Conservation (phyloP, 352 stramenopile genomes). For the Globisporangium echinulatum region DNA sequence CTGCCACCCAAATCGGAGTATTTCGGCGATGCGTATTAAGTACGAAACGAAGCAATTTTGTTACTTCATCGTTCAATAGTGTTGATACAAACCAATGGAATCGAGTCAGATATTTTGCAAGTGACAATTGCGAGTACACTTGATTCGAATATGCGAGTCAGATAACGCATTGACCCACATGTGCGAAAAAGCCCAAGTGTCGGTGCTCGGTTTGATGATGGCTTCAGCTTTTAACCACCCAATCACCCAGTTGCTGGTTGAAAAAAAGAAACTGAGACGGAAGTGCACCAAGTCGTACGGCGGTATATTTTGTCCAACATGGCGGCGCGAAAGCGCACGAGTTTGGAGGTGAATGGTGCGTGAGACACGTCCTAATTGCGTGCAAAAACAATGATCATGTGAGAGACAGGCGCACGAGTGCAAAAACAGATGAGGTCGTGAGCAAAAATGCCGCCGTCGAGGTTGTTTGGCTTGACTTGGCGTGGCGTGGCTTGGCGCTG, state of each 20-base stretch:
- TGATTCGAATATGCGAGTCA: too few species aligned
- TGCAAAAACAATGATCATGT: background rate
- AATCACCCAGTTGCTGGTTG: background rate
- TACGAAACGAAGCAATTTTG: background rate
- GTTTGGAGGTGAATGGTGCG: background rate
- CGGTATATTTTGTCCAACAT: background rate
- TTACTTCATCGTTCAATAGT: too few species aligned
- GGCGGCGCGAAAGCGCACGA: background rate
- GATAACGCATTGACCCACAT: too few species aligned
- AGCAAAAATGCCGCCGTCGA: too few species aligned
- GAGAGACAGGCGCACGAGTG: background rate
- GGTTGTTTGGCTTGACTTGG: too few species aligned
- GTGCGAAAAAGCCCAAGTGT: background rate
- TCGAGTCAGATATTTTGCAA: too few species aligned
- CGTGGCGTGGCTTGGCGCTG: too few species aligned
- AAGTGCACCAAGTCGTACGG: background rate
- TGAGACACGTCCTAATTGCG: conserved; percentile 8
- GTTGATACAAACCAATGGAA: too few species aligned
- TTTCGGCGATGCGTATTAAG: background rate
- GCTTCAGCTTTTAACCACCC: conserved; percentile 2
- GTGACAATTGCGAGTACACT: too few species aligned
- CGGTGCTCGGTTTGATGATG: conserved; percentile 3
- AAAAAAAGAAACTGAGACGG: conserved; percentile 17
- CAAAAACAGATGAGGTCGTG: background rate
- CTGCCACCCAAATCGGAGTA: background rate